Evolutionary conservation across 768 basidiomycete genomes (phyloP).

Genomic region (Lentinus tigrinus): DNA sequence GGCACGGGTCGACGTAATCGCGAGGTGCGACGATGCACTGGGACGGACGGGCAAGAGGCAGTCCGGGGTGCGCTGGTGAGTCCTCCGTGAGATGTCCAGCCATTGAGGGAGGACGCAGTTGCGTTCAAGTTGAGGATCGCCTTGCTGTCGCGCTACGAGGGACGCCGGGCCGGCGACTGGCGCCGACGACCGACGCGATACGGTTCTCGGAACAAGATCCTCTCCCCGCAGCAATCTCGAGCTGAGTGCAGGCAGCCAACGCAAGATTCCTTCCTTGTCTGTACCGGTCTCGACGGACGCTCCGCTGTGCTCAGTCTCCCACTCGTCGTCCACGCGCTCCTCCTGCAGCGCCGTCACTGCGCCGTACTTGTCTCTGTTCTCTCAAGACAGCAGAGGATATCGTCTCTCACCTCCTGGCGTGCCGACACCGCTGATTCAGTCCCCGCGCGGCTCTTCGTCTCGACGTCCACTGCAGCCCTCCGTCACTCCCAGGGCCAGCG

Average conservation of each 20-base stretch:
- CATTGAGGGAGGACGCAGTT: too few species aligned
- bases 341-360: background rate
- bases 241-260: background rate
- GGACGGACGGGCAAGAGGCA: too few species aligned
- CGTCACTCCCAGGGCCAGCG: too few species aligned
- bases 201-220: constrained; percentile 6
- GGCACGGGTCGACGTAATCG: too few species aligned
- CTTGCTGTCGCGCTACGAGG: too few species aligned
- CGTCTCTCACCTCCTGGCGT: background rate
- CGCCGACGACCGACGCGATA: background rate
- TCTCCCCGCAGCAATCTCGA: background rate
- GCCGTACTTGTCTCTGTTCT: background rate
- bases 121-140: too few species aligned
- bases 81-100: too few species aligned
- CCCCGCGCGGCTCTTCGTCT: background rate
- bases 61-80: too few species aligned
- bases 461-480: background rate
- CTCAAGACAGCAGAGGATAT: background rate
- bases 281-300: background rate
- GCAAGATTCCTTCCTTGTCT: background rate
- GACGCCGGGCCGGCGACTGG: constrained; percentile 1
- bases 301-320: background rate
- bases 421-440: background rate
- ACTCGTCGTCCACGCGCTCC: background rate
- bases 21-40: too few species aligned